phyloP scores from a whole-genome alignment of 495 filamentous ascomycete genomes.

The Tuber umbilicatum region DNA sequence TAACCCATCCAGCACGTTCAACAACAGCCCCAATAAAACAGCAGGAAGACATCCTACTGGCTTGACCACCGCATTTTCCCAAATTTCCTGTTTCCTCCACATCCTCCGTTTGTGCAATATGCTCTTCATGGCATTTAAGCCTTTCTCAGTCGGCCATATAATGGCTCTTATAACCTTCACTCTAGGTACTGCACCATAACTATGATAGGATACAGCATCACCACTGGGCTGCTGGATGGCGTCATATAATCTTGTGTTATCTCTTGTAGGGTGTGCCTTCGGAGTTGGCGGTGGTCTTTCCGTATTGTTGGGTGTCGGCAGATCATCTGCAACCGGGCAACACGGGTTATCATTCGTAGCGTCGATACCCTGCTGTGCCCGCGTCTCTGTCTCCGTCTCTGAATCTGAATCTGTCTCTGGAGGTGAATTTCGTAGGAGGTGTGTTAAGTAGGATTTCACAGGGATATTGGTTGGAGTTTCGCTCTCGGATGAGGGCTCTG shows the following conservation, averaged over 20 bases:
- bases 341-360: background rate
- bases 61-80: slow-evolving; percentile 57
- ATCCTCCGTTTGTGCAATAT: slow-evolving; percentile 54
- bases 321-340: slow-evolving; percentile 13
- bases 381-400: background rate
- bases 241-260: slow-evolving; percentile 36
- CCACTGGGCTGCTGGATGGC: slow-evolving; percentile 17
- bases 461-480: slow-evolving; percentile 35
- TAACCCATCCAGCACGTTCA: slow-evolving; percentile 89
- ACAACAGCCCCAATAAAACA: slow-evolving; percentile 76
- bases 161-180: slow-evolving; percentile 35
- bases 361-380: background rate
- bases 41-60: slow-evolving; percentile 69
- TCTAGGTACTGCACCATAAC: slow-evolving; percentile 13
- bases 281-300: slow-evolving; percentile 21
- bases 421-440: slow-evolving; percentile 39
- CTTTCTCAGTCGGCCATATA: slow-evolving; percentile 36
- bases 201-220: slow-evolving; percentile 42
- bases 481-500: slow-evolving; percentile 55
- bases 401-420: slow-evolving; percentile 16
- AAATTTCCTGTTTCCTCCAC: slow-evolving; percentile 64
- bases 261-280: slow-evolving; percentile 15
- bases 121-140: slow-evolving; percentile 28
- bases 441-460: slow-evolving; percentile 43
- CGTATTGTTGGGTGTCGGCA: slow-evolving; percentile 7